phyloP scores from a whole-genome alignment of 108 stramenopile species.

The Skeletonema costatum region DNA sequence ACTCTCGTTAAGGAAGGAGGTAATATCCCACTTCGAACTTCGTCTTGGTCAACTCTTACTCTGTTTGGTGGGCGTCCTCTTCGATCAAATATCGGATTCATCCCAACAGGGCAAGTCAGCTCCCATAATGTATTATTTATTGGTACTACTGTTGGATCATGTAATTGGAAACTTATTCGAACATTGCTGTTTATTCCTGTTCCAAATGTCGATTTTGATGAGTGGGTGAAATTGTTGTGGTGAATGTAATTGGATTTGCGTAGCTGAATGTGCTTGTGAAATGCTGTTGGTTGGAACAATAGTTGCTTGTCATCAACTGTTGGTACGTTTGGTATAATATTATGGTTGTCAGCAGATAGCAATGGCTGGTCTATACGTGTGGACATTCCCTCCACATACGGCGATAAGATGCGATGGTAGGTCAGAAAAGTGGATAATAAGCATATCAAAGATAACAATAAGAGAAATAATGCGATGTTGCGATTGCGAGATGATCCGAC shows the following conservation, averaged over 20 bases:
- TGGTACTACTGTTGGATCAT: background rate
- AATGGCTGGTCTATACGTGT: no score
- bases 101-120: background rate
- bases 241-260: background rate
- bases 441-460: no score
- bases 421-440: no score
- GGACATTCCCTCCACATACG: no score
- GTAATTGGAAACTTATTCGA: slow-evolving; percentile 12
- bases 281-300: background rate
- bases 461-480: no score
- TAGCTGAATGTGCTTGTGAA: background rate
- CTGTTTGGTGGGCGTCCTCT: no score
- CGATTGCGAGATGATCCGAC: no score
- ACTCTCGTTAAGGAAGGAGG: background rate
- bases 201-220: background rate
- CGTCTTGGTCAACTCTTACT: background rate
- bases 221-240: background rate
- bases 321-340: no score
- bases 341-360: no score
- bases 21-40: slow-evolving; percentile 3
- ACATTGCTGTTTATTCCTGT: background rate
- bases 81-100: no score
- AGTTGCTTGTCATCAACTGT: no score
- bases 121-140: background rate
- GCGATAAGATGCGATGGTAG: no score